phyloP scores from a whole-genome alignment of 2,329 filamentous ascomycete genomes.

The Fusarium solani-melongenae region DNA sequence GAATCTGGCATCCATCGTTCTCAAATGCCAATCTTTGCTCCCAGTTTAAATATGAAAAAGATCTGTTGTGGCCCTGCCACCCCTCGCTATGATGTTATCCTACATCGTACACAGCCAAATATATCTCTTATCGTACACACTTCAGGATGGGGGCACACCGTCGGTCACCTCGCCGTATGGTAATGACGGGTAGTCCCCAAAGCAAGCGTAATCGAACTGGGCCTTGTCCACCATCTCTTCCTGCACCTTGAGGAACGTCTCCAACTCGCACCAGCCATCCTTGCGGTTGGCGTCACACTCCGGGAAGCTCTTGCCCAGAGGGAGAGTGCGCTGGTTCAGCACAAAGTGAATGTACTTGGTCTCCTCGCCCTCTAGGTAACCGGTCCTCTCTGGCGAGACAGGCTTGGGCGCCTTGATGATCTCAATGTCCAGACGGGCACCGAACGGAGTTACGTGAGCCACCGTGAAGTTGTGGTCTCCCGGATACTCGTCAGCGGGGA shows the following conservation, averaged over 20 bases:
- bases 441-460: slow-evolving; percentile 77
- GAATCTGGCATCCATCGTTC: neutral
- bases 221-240: slow-evolving; percentile 67
- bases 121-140: neutral
- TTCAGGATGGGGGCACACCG: slow-evolving; percentile 47
- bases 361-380: slow-evolving; percentile 63
- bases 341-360: slow-evolving; percentile 80
- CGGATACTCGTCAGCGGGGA: slow-evolving; percentile 67
- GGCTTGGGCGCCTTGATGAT: slow-evolving; percentile 75
- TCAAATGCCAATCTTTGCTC: neutral
- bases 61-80: neutral
- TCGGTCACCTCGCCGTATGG: slow-evolving; percentile 54
- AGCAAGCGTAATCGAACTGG: slow-evolving; percentile 74
- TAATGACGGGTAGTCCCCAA: slow-evolving; percentile 60
- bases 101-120: slow-evolving; percentile 5
- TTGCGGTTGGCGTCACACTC: slow-evolving; percentile 71
- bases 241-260: slow-evolving; percentile 73
- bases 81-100: neutral
- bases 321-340: slow-evolving; percentile 78
- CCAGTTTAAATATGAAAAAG: neutral
- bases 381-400: slow-evolving; percentile 64
- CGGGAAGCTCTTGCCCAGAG: slow-evolving; percentile 72
- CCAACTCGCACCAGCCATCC: slow-evolving; percentile 82
- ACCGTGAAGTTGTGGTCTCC: slow-evolving; percentile 72
- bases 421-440: slow-evolving; percentile 78